Evolutionary conservation across 1,139 yeast species (phyloP).

Genomic region (Geotrichum siamense): DNA sequence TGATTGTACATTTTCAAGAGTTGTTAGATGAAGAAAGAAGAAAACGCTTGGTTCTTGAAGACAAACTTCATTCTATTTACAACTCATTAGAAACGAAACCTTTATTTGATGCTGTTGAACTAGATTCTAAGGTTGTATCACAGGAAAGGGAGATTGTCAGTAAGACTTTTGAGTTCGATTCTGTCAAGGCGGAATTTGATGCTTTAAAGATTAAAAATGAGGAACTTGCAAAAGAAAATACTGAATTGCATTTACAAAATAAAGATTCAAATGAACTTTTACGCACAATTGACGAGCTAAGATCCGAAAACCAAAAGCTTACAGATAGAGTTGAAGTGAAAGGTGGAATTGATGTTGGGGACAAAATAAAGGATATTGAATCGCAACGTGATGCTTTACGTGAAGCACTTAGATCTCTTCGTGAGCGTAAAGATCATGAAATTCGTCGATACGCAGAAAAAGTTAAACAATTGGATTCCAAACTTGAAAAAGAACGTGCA

Average conservation of each 20-base stretch:
- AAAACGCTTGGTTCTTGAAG: conserved; percentile 30
- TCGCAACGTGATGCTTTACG: conserved; percentile 41
- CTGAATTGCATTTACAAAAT: conserved; percentile 26
- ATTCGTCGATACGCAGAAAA: conserved; percentile 30
- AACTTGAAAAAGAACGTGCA: conserved; percentile 27
- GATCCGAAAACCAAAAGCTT: conserved; percentile 33
- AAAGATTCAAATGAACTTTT: conserved; percentile 31
- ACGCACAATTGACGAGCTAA: conserved; percentile 31
- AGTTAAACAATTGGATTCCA: conserved; percentile 29
- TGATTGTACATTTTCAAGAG: conserved; percentile 27
- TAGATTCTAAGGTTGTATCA: conserved; percentile 25
- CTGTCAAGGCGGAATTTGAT: conserved; percentile 17
- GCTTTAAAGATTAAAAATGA: not conserved
- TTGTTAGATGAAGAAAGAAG: conserved; percentile 33
- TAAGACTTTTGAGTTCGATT: conserved; percentile 24
- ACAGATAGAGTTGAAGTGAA: conserved; percentile 30
- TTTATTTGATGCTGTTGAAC: conserved; percentile 17
- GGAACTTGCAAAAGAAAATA: not conserved
- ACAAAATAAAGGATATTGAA: conserved; percentile 33
- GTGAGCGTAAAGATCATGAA: conserved; percentile 37
- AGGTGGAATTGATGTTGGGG: conserved; percentile 29
- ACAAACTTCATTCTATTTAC: conserved; percentile 4
- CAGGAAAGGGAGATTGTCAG: conserved; percentile 23
- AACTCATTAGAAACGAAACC: conserved; percentile 5
- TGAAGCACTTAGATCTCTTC: conserved; percentile 35